A percentile compares a stretch with the other conserved stretches of the same genome.
Evolutionary conservation across 2,329 filamentous ascomycete genomes (phyloP).

Genomic region (Paraphaeosphaeria minitans): DNA sequence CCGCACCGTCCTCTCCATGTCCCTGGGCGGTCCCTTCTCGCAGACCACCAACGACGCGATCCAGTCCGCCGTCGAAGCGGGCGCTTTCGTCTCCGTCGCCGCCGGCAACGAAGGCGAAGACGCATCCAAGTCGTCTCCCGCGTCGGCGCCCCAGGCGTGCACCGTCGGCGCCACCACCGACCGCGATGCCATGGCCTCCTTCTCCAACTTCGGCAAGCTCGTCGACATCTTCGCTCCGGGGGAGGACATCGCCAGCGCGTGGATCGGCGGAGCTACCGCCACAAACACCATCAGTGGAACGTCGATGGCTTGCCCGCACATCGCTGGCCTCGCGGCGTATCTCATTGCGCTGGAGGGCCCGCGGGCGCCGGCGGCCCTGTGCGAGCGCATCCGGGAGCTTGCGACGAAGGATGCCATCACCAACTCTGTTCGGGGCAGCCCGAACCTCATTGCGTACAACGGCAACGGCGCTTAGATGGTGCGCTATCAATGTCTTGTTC

Average conservation of each 20-base stretch:
- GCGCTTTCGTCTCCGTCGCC: slow-evolving; percentile 96
- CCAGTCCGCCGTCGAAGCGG: slow-evolving; percentile 87
- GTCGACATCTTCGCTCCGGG: slow-evolving; percentile 99
- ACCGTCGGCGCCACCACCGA: slow-evolving; percentile 95
- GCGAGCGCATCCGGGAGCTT: background rate
- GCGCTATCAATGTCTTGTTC: background rate
- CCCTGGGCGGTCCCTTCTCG: slow-evolving; percentile 96
- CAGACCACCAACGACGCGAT: slow-evolving; percentile 87
- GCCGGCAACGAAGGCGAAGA: slow-evolving; percentile 99
- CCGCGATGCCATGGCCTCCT: slow-evolving; percentile 95
- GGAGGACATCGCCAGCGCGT: slow-evolving; percentile 95
- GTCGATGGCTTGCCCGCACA: slow-evolving; percentile 98
- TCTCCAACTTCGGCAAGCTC: slow-evolving; percentile 99
- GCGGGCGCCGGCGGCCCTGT: background rate
- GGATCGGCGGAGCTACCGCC: slow-evolving; percentile 94
- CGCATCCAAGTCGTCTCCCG: slow-evolving; percentile 98
- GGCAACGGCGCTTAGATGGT: background rate
- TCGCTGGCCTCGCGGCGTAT: slow-evolving; percentile 95
- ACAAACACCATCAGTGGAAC: slow-evolving; percentile 99
- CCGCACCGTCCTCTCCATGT: slow-evolving; percentile 99
- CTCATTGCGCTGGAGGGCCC: slow-evolving; percentile 50
- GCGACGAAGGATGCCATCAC: background rate
- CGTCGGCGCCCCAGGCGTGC: slow-evolving; percentile 86
- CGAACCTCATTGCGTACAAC: background rate
- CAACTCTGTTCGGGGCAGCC: background rate